Percentiles rank a stretch among this genome's conserved stretches.
Conservation (phyloP, 441 rosid species). For the Hura crepitans region DNA sequence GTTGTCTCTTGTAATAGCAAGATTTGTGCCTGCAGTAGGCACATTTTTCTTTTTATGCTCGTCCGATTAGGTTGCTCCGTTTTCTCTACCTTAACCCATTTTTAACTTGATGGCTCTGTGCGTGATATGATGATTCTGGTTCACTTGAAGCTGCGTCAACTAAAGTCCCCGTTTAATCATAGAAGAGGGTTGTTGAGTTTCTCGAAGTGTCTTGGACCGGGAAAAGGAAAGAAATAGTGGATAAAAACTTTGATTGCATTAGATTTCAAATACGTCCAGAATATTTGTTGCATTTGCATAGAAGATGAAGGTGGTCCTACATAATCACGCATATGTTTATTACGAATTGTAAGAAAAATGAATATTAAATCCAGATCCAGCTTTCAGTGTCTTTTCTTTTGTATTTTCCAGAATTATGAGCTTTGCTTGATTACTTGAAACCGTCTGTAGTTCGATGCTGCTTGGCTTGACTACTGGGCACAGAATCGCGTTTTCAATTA, state of each 20-base stretch:
- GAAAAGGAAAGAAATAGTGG: conserved; percentile 1
- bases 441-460: not conserved
- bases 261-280: not conserved
- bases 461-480: not conserved
- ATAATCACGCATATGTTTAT: not conserved
- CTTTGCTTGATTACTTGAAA: not conserved
- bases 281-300: not conserved
- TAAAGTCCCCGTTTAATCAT: conserved; percentile 16
- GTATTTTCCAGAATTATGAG: not conserved
- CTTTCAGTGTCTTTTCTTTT: not conserved
- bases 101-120: conserved; percentile 30
- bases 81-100: conserved; percentile 10
- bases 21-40: conserved; percentile 26
- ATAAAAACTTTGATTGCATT: conserved; percentile 17
- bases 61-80: conserved; percentile 6
- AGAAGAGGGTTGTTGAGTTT: conserved; percentile 15
- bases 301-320: not conserved
- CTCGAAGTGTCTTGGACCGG: conserved; percentile 18
- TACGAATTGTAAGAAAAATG: conserved; percentile 8
- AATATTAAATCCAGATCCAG: not conserved
- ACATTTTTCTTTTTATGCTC: conserved; percentile 9
- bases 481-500: not conserved
- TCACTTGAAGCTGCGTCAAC: conserved; percentile 17
- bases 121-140: conserved; percentile 20
- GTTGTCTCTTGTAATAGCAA: conserved; percentile 28